Base-by-base conservation (phyloP, 805 yeast species). In the Myxozyma geophila region DNA sequence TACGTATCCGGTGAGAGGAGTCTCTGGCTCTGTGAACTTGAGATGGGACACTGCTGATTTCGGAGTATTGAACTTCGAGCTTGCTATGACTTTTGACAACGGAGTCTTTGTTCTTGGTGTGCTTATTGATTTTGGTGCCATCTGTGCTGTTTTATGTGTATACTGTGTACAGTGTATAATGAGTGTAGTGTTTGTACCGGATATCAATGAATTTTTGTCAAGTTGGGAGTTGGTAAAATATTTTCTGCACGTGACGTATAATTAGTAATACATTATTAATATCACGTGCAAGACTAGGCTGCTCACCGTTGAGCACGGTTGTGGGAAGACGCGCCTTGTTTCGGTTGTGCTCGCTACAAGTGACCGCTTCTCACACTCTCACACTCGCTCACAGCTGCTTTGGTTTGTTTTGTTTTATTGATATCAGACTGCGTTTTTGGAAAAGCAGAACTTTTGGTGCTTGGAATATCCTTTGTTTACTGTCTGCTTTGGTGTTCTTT, bases 11-110 rank as follows among this genome's bases (percentile, higher is more conserved):
- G 60, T 41, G 17, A 53, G 36, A 4, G 64, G 64, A 13, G 67
- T 59, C n/a, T 58, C 63, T 0, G 58, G 60, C 50, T 59, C 63
- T 13, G 53, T 37, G 50, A 63, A 63, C 60, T 46, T 54, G 44
- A 58, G n/a, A 43, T 63, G 66, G 35, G 60, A 13, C 47, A 23
- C 19, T 15, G 55, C 47, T 36, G 53, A 36, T 35, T 17, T 39
- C 13, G 64, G 57, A 8, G 57, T 55, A n/a, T 19, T 44, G 40
- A 41, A 59, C 33, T 17, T 49, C 5, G 28, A 28, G 28, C 5
- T 28, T 2, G 28, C 28, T 28, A 3, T 28, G 28, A 28, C 5
- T 3, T 28, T 28, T 43, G 57, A 40, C 43, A 19, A 12, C 46
- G 62, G 58, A 5, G 53, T 55, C 39, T 40, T 28, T 10, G 44